Evolutionary conservation across 2,329 filamentous ascomycete species (phyloP).

Genomic region (Xylogone sp.): DNA sequence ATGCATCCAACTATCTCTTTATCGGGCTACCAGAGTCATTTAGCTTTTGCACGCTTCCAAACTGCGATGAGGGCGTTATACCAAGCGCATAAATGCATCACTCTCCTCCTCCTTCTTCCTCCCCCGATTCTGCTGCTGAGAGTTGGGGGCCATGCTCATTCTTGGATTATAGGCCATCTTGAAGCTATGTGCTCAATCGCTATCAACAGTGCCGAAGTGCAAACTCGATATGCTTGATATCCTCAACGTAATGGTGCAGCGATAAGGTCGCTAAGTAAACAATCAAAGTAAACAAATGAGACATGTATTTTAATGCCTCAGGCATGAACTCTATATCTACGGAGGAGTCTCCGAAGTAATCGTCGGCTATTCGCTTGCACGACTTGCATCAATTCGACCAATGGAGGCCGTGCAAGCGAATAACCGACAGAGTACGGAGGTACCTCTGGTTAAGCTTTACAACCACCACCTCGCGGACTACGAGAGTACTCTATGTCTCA

Average conservation of each 20-base stretch:
- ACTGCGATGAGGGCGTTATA: constrained; percentile 25
- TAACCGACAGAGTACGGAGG: too few relatives aligned
- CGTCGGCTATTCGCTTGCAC: too few relatives aligned
- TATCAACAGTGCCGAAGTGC: background rate
- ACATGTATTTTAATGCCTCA: background rate
- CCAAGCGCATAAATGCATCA: constrained; percentile 54
- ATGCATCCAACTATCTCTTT: constrained; percentile 94
- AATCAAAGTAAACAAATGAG: background rate
- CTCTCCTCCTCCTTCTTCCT: constrained; percentile 55
- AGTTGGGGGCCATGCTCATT: constrained; percentile 46
- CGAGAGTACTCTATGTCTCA: too few relatives aligned
- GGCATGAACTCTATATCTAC: background rate
- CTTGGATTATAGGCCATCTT: constrained; percentile 46
- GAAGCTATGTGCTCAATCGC: background rate
- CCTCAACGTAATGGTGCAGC: background rate
- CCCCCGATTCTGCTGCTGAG: constrained; percentile 40
- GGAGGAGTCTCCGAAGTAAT: too few relatives aligned
- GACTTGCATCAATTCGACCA: too few relatives aligned
- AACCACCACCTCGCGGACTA: too few relatives aligned
- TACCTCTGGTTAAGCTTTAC: too few relatives aligned
- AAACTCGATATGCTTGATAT: background rate
- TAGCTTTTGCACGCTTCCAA: constrained; percentile 3
- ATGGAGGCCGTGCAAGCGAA: too few relatives aligned
- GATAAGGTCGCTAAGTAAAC: background rate
- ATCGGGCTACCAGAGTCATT: constrained; percentile 38